phyloP scores from a whole-genome alignment of 495 filamentous ascomycete species.

The Daldinia vernicosa region DNA sequence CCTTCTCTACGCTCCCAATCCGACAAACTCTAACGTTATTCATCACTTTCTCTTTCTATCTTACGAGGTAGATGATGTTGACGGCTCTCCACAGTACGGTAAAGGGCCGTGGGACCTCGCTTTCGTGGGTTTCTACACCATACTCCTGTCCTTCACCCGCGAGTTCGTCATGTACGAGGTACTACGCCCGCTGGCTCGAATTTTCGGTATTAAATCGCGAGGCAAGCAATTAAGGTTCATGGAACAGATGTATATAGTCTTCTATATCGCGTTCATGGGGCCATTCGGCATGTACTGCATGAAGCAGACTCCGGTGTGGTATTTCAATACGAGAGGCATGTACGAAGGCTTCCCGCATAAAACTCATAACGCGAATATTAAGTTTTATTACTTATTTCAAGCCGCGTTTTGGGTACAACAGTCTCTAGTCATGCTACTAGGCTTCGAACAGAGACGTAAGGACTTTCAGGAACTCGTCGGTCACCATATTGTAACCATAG shows the following conservation, averaged over 20 bases:
- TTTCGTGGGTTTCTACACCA: not conserved
- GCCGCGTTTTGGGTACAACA: not conserved
- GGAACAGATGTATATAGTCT: not conserved
- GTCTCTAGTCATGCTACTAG: not conserved
- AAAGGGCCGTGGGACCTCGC: not conserved
- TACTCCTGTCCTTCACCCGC: not conserved
- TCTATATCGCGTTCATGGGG: constrained; percentile 74
- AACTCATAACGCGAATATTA: not conserved
- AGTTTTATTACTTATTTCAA: not conserved
- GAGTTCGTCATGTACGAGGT: not conserved
- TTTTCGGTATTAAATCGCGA: not conserved
- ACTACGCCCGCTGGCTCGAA: not conserved
- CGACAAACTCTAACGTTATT: constrained; percentile 52
- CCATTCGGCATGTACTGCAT: constrained; percentile 91
- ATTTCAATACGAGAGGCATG: constrained; percentile 91
- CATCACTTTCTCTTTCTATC: not conserved
- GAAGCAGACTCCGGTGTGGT: constrained; percentile 89
- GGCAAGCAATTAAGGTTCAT: not conserved
- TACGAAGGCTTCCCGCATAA: constrained; percentile 90
- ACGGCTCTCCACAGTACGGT: not conserved
- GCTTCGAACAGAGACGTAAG: not conserved
- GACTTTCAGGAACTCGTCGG: not conserved
- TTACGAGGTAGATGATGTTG: not conserved
- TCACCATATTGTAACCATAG: not conserved
- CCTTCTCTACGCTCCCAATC: constrained; percentile 76